Evolutionary conservation across 805 yeast genomes (phyloP), one percentile per base, ranked within the genome.

Genomic region (Yamadazyma insecticola): DNA sequence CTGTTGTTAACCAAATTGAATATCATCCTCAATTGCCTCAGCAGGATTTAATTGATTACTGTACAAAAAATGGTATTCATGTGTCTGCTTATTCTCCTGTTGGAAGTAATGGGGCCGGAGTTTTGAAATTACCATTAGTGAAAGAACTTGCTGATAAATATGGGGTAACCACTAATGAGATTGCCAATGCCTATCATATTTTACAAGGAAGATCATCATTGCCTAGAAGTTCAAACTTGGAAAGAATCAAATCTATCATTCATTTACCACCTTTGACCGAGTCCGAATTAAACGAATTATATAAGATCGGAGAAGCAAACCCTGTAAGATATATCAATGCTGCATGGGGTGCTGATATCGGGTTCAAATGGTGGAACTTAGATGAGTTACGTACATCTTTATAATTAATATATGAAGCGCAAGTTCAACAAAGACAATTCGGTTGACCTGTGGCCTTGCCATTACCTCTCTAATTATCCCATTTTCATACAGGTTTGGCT

Each of bases 51-150:
- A 55, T 57, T 18, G 53, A 60, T 11, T 81, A 60, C 55, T 78
- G 84, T 49, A 62, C 66, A 22, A 45, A 63, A n/a, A 54, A 77
- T 36, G 75, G 67, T 26, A 71, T 87, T 22, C 57, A 65, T 5
- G 73, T 81, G 10, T 84, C 81, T 50, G 89, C 92, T 0, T 87
- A 73, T 57, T 78, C 90, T 6, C 95, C 96, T 7, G 29, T 25
- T n/a, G 36, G 36, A 9, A 13, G 24, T 5, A 18, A 24, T 3
- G 81, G 83, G 29, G 83, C 84, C 1, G 83, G 84, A 22, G 64
- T 76, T 31, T 45, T 77, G 44, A 64, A 72, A 35, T 47, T 74
- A 28, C 75, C 75, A 14, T 39, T 62, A 9, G 67, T 80, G 4
- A 43, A 57, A 30, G 57, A 69, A 31, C 50, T 84, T 19, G 84